phyloP scores from a whole-genome alignment of 2,329 filamentous ascomycete species.

The Aureobasidium vineae region DNA sequence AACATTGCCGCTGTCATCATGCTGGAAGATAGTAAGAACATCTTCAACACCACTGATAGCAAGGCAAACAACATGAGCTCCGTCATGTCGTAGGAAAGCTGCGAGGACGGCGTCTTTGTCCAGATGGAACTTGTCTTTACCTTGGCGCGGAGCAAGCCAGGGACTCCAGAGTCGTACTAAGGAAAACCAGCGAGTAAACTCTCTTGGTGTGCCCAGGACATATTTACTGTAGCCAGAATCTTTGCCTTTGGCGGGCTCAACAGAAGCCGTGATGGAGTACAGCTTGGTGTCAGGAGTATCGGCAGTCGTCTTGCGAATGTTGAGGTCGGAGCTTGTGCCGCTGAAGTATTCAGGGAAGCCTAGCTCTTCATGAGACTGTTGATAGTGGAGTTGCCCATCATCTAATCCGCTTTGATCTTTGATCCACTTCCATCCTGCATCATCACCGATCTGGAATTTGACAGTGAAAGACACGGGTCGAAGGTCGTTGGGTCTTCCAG shows the following conservation, averaged over 20 bases:
- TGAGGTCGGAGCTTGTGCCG: slow-evolving; percentile 57
- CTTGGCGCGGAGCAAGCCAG: slow-evolving; percentile 89
- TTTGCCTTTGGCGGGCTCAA: slow-evolving; percentile 57
- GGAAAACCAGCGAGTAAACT: slow-evolving; percentile 72
- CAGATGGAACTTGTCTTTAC: slow-evolving; percentile 62
- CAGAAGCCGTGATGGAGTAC: slow-evolving; percentile 63
- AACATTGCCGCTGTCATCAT: slow-evolving; percentile 63
- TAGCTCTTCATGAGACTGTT: slow-evolving; percentile 40
- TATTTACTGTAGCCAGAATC: slow-evolving; percentile 58
- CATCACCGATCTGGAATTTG: slow-evolving; percentile 59
- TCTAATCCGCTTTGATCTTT: slow-evolving; percentile 61
- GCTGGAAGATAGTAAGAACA: slow-evolving; percentile 67
- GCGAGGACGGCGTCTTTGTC: slow-evolving; percentile 76
- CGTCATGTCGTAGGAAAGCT: slow-evolving; percentile 70
- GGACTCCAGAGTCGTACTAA: slow-evolving; percentile 75
- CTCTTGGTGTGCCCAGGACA: slow-evolving; percentile 63
- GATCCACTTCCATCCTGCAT: slow-evolving; percentile 67
- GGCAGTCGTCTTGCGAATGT: slow-evolving; percentile 56
- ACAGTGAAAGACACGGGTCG: slow-evolving; percentile 64
- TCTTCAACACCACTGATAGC: slow-evolving; percentile 73
- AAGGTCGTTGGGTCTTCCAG: slow-evolving; percentile 45
- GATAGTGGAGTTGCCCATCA: slow-evolving; percentile 63
- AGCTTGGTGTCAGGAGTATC: slow-evolving; percentile 68
- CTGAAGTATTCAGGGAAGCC: slow-evolving; percentile 58
- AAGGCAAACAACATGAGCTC: slow-evolving; percentile 73